phyloP scores from a whole-genome alignment of 257 asterid species.

The Eustoma russellianum region DNA sequence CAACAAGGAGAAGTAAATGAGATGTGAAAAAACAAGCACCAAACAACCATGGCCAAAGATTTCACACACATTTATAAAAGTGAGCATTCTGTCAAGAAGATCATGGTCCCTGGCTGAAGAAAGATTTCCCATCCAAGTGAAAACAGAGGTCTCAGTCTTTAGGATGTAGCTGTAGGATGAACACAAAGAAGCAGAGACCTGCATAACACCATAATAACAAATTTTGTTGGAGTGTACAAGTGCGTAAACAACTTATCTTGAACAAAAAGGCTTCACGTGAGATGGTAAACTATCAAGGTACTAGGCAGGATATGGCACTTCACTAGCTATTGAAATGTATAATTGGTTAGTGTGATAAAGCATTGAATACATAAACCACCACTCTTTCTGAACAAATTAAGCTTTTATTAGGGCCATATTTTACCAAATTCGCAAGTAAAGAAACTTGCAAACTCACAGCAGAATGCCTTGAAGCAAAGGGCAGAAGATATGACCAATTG shows the following conservation, averaged over 20 bases:
- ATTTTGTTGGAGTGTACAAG: no score
- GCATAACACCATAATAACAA: conserved; percentile 4
- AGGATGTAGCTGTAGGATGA: conserved; percentile 72
- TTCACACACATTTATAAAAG: conserved; percentile 44
- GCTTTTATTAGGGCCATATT: no score
- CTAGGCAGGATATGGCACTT: no score
- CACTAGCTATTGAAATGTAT: no score
- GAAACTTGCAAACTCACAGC: conserved; percentile 1
- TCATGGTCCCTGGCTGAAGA: conserved; percentile 64
- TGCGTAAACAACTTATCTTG: no score
- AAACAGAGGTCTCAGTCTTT: conserved; percentile 42
- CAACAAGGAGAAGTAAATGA: conserved; percentile 5
- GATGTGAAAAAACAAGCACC: conserved; percentile 2
- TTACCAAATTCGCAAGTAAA: background rate
- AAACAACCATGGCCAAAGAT: background rate
- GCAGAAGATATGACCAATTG: background rate
- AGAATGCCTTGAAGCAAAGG: background rate
- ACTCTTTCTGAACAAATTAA: no score
- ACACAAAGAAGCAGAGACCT: conserved; percentile 70
- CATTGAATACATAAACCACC: no score
- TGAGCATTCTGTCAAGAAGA: conserved; percentile 68
- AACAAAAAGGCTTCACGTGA: no score
- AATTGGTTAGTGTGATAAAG: no score
- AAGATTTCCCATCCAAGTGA: conserved; percentile 65
- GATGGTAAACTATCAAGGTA: no score